Evolutionary conservation across 1,139 yeast genomes (phyloP).

Genomic region (Yamadazyma atmosphaerica): DNA sequence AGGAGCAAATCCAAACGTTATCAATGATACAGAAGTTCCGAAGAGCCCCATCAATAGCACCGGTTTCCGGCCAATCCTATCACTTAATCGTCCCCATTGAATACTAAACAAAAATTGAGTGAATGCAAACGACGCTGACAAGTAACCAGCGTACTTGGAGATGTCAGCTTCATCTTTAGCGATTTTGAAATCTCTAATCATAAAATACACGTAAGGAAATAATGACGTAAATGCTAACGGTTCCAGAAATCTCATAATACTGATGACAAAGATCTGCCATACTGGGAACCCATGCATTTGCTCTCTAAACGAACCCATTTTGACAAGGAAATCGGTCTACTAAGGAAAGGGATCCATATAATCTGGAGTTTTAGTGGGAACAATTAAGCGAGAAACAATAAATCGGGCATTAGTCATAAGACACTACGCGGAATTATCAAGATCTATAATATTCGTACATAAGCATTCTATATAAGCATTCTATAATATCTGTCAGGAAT

Average conservation of each 20-base stretch:
- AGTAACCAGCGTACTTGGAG: slow-evolving; percentile 57
- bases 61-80: slow-evolving; percentile 57
- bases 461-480: too few relatives aligned
- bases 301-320: slow-evolving; percentile 17
- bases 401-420: not conserved
- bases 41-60: slow-evolving; percentile 51
- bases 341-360: not conserved
- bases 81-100: slow-evolving; percentile 60
- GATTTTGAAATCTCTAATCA: slow-evolving; percentile 58
- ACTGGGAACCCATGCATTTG: slow-evolving; percentile 46
- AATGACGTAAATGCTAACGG: slow-evolving; percentile 65
- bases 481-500: too few relatives aligned
- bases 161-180: slow-evolving; percentile 53
- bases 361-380: too few relatives aligned
- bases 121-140: slow-evolving; percentile 56
- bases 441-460: too few relatives aligned
- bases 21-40: slow-evolving; percentile 50
- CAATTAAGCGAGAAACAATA: too few relatives aligned
- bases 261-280: slow-evolving; percentile 47
- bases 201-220: slow-evolving; percentile 64
- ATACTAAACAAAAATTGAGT: slow-evolving; percentile 56
- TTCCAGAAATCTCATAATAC: slow-evolving; percentile 54
- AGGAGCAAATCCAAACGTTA: slow-evolving; percentile 53
- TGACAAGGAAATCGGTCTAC: too few relatives aligned
- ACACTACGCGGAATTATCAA: too few relatives aligned